phyloP scores from a whole-genome alignment of 1,139 yeast species.

The Suhomyces maxii region DNA sequence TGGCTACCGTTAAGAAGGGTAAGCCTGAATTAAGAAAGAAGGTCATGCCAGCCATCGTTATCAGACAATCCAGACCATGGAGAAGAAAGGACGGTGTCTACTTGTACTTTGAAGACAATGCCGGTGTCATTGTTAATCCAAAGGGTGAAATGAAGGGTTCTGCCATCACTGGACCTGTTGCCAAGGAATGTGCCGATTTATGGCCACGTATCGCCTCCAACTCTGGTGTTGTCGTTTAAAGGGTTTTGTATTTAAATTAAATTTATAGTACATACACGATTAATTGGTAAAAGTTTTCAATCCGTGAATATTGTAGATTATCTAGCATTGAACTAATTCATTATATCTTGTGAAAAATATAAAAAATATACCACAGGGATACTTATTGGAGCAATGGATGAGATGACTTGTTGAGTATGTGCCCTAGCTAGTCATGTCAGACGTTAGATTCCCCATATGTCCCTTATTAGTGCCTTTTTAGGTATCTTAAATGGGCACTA shows the following conservation, averaged over 20 bases:
- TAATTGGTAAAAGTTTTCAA: neutral
- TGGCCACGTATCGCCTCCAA: constrained; percentile 99
- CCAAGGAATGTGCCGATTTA: constrained; percentile 99
- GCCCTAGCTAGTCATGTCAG: too few relatives aligned
- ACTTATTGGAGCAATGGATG: too few relatives aligned
- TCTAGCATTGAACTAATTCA: too few relatives aligned
- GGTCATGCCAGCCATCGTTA: constrained; percentile 99
- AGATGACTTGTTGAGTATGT: too few relatives aligned
- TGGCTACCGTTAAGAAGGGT: constrained; percentile 99
- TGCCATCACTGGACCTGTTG: constrained; percentile 99
- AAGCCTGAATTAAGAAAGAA: constrained; percentile 99
- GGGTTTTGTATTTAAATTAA: constrained; percentile 9
- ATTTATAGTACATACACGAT: constrained; percentile 7
- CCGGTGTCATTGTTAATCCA: constrained; percentile 99
- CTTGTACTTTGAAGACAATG: constrained; percentile 99
- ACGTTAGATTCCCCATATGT: too few relatives aligned
- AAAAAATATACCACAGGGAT: too few relatives aligned
- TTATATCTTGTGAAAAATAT: too few relatives aligned
- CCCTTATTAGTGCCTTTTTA: too few relatives aligned
- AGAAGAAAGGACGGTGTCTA: constrained; percentile 99
- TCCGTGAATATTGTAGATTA: too few relatives aligned
- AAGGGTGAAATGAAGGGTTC: constrained; percentile 99
- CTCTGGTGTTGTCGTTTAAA: constrained; percentile 99
- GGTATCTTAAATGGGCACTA: too few relatives aligned
- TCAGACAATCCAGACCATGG: constrained; percentile 99